These are phyloP conservation scores for Microdochium paspali DNA, from an alignment of 2,329 filamentous ascomycete species.

Conservation along the genomic window DNA sequence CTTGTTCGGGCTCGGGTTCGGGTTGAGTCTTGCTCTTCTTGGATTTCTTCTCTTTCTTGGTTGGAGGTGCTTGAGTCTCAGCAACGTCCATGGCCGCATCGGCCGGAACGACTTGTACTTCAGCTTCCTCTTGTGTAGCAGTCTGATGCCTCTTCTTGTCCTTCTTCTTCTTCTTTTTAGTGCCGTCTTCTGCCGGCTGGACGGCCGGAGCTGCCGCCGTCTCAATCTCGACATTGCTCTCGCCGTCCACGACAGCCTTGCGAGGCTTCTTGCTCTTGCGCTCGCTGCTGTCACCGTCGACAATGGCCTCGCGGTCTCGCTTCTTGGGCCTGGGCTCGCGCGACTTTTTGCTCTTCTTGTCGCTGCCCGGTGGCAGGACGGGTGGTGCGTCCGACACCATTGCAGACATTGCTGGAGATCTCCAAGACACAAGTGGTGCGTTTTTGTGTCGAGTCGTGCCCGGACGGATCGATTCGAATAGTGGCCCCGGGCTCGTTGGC, in stretches of 20 bases:
- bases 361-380: neutral
- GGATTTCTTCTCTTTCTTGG: conserved; percentile 1
- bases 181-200: conserved; percentile 28
- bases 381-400: neutral
- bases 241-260: conserved; percentile 11
- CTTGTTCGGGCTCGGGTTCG: neutral
- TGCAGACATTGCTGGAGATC: neutral
- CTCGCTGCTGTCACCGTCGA: conserved; percentile 24
- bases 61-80: neutral
- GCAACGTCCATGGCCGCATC: neutral
- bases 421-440: neutral
- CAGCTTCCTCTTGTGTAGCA: conserved; percentile 5
- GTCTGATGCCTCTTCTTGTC: conserved; percentile 24
- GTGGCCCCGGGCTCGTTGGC: neutral
- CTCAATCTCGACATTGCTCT: no score
- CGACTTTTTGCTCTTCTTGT: conserved; percentile 1
- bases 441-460: neutral
- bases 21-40: conserved; percentile 9
- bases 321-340: conserved; percentile 11
- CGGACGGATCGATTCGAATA: neutral
- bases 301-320: conserved; percentile 13
- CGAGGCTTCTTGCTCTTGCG: conserved; percentile 42
- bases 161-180: conserved; percentile 29
- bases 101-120: neutral
- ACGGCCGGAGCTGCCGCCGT: no score